Evolutionary conservation across 257 asterid species (phyloP).

Genomic region (Rubia yunnanensis): DNA sequence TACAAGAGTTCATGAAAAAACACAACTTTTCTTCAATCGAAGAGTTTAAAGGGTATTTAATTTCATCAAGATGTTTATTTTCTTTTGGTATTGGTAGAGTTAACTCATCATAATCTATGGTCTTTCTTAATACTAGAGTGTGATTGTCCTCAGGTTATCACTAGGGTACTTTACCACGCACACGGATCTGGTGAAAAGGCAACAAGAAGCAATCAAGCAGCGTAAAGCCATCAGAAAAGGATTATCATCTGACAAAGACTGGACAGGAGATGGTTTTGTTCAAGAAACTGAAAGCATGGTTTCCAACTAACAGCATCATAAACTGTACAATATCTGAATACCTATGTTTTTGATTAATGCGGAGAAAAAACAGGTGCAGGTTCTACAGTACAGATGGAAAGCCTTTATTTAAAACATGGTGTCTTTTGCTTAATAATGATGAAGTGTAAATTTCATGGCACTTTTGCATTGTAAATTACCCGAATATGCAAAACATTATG

Average conservation of each 20-base stretch:
- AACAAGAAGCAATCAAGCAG: conserved; percentile 58
- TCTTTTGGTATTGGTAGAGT: not conserved
- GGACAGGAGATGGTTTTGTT: conserved; percentile 96
- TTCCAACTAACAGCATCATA: conserved; percentile 39
- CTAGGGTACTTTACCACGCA: conserved; percentile 71
- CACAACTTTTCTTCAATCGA: conserved; percentile 70
- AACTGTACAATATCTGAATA: not conserved
- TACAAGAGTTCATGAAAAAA: conserved; percentile 68
- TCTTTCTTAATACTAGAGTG: not conserved
- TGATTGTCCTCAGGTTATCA: conserved; percentile 37
- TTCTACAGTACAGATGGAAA: not conserved
- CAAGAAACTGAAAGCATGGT: conserved; percentile 90
- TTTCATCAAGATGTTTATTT: not conserved
- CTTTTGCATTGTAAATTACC: not conserved
- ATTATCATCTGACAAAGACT: conserved; percentile 76
- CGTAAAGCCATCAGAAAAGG: conserved; percentile 75
- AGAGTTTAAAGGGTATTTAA: conserved; percentile 70
- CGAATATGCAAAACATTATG: not conserved
- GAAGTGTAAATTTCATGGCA: not conserved
- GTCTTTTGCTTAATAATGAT: not conserved
- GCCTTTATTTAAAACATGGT: not conserved
- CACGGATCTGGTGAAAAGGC: conserved; percentile 54
- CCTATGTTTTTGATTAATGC: not conserved
- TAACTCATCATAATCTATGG: not conserved
- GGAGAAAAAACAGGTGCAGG: not conserved